A percentile compares a stretch with the other conserved stretches of the same genome.
These are phyloP conservation scores for Coemansia reversa DNA, from an alignment of 192 early-diverging fungal genomes.

Conservation along the genomic window DNA sequence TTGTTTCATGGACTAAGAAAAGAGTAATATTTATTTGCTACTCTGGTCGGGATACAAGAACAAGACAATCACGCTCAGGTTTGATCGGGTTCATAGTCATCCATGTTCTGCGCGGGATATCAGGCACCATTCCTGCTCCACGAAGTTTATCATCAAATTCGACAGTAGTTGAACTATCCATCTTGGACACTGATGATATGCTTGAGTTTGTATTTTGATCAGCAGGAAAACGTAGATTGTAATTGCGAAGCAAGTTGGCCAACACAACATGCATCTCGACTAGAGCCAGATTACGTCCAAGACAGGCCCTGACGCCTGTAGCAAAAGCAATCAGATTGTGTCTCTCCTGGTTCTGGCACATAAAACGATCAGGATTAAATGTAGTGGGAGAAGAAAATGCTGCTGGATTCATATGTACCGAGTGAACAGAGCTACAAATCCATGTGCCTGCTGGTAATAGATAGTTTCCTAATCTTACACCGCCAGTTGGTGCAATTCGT, in stretches of 20 bases:
- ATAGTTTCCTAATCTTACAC: slow-evolving; percentile 35
- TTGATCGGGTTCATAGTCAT: slow-evolving; percentile 40
- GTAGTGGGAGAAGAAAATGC: slow-evolving; percentile 9
- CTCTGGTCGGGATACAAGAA: slow-evolving; percentile 8
- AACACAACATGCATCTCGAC: slow-evolving; percentile 54
- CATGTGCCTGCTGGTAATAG: slow-evolving; percentile 49
- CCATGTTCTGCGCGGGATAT: slow-evolving; percentile 29
- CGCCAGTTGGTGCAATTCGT: slow-evolving; percentile 33
- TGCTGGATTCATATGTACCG: slow-evolving; percentile 35
- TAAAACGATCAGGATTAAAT: slow-evolving; percentile 53
- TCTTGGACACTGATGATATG: not conserved
- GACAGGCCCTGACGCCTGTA: slow-evolving; percentile 54
- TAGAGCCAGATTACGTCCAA: slow-evolving; percentile 54
- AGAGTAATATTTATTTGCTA: not conserved
- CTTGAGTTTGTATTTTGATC: not conserved
- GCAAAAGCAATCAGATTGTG: slow-evolving; percentile 52
- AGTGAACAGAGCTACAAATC: slow-evolving; percentile 32
- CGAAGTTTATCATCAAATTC: not conserved
- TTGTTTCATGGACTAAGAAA: too few species aligned
- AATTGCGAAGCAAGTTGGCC: slow-evolving; percentile 41
- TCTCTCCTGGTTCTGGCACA: slow-evolving; percentile 7
- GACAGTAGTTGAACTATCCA: not conserved
- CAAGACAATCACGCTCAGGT: slow-evolving; percentile 45
- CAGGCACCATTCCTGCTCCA: slow-evolving; percentile 7
- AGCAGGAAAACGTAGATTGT: slow-evolving; percentile 15